Base-by-base conservation (phyloP, 148 eudicot genomes). In the Chenopodium suecicum region DNA sequence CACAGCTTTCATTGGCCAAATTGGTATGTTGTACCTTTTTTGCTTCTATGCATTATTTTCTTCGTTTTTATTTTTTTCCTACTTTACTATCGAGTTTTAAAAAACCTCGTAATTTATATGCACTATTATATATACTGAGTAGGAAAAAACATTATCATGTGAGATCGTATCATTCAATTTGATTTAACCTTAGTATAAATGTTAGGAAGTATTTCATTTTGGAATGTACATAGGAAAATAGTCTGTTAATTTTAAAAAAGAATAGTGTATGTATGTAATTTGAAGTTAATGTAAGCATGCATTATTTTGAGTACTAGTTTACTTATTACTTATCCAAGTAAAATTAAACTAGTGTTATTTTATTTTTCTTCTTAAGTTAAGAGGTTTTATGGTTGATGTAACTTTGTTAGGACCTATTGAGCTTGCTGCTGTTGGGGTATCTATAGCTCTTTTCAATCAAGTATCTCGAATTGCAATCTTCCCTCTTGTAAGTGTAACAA, bases 1-100 rank as follows among this genome's bases (percentile, higher is more conserved):
- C 82, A 94, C 98, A 9, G 98, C 98, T 72, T 94, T 94, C 87
- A 91, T 94, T 63, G 98, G 98, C 75, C 98, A 92, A 80, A 91
- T 94, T 56, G 96, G 98, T 94, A 48, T 11, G 13, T 9, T 9
- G 52, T 50, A 86, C 41, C 20, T 32, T 34, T 78, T 80, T 62
- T 62, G 27, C 66, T 62, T 22, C 25, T 8, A 19, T 62, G 62
- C 62, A 56, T 19, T 56, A 58, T 5, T 58, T 14, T n/a, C 63
- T 17, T 7, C 7, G 22, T 58, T 58, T 58, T 58, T 50, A 50
- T 56, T 56, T 13, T 56, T 22, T 56, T 56, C 16, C 16, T 13
- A 10, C 60, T 54, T 54, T 13, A 13, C 60, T 16, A 56, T 2
- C 12, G 56, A 52, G 56, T 52, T 10, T 50, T 50, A 50, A 50